Evolutionary conservation across 1,139 yeast species (phyloP).

Genomic region (Nakaseomyces uthaithaninus): DNA sequence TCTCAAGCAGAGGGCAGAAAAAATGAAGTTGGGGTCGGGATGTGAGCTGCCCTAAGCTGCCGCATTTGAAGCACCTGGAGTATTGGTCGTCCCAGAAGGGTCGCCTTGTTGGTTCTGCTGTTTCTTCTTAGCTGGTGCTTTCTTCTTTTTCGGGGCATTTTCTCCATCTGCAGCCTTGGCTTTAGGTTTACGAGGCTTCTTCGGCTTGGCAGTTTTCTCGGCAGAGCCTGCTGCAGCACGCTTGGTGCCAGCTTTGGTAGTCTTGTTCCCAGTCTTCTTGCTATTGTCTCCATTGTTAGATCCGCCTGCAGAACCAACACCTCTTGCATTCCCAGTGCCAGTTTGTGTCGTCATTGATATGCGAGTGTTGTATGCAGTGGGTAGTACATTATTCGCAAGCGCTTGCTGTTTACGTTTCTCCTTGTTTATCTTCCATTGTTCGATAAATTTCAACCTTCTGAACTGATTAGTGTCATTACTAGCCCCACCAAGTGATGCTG

Average conservation of each 20-base stretch:
- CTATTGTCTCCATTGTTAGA: slow-evolving; percentile 9
- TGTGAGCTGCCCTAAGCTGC: too few relatives aligned
- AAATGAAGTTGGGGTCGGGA: too few relatives aligned
- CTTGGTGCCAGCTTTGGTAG: slow-evolving; percentile 25
- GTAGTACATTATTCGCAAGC: slow-evolving; percentile 17
- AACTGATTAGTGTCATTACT: slow-evolving; percentile 39
- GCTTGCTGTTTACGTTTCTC: slow-evolving; percentile 38
- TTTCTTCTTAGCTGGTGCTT: slow-evolving; percentile 25
- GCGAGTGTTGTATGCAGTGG: slow-evolving; percentile 25
- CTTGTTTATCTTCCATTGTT: slow-evolving; percentile 39
- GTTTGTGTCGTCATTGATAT: slow-evolving; percentile 31
- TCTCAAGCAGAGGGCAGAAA: too few relatives aligned
- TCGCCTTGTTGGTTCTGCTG: slow-evolving; percentile 7
- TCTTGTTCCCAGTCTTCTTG: slow-evolving; percentile 12
- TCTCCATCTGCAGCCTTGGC: slow-evolving; percentile 21
- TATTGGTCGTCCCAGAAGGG: background rate
- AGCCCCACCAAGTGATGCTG: slow-evolving; percentile 31
- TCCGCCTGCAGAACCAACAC: background rate
- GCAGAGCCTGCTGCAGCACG: slow-evolving; percentile 11
- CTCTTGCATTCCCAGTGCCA: background rate
- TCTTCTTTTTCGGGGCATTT: slow-evolving; percentile 24
- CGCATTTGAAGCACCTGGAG: background rate
- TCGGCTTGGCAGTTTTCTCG: background rate
- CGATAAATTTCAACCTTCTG: slow-evolving; percentile 43
- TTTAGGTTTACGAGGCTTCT: slow-evolving; percentile 23